These are phyloP conservation scores for Glebionis coronaria DNA, from an alignment of 129 eudicot genomes.

Conservation along the genomic window DNA sequence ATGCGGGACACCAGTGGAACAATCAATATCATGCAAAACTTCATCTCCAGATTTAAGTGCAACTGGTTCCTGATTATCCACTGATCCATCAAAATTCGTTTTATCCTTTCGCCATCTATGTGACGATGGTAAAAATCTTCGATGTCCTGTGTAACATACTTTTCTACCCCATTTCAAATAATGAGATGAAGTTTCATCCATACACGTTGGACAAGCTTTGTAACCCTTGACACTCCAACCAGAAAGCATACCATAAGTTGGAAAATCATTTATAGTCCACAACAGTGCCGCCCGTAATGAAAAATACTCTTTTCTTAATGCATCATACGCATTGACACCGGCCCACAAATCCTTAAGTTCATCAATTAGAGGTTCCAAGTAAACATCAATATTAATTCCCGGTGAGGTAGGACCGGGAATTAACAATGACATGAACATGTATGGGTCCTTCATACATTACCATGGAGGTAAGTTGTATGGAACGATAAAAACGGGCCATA, in stretches of 20 bases:
- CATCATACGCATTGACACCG: background rate
- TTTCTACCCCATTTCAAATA: background rate
- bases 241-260: background rate
- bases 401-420: too few relatives aligned
- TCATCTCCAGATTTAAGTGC: too few relatives aligned
- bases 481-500: background rate
- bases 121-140: background rate
- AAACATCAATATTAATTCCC: background rate
- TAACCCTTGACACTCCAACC: background rate
- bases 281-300: background rate
- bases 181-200: too few relatives aligned
- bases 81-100: background rate
- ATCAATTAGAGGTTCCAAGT: background rate
- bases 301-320: background rate
- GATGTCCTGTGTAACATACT: background rate
- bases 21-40: background rate
- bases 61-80: background rate
- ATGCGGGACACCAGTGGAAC: background rate
- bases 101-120: background rate
- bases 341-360: background rate
- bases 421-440: background rate
- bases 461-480: background rate
- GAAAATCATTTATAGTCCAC: conserved; percentile 6
- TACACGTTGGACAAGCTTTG: too few relatives aligned
- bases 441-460: background rate